A percentile compares a stretch with the other conserved stretches of the same genome.
These are phyloP conservation scores for Globisporangium nagaii DNA, from an alignment of 352 stramenopile genomes.

Conservation along the genomic window DNA sequence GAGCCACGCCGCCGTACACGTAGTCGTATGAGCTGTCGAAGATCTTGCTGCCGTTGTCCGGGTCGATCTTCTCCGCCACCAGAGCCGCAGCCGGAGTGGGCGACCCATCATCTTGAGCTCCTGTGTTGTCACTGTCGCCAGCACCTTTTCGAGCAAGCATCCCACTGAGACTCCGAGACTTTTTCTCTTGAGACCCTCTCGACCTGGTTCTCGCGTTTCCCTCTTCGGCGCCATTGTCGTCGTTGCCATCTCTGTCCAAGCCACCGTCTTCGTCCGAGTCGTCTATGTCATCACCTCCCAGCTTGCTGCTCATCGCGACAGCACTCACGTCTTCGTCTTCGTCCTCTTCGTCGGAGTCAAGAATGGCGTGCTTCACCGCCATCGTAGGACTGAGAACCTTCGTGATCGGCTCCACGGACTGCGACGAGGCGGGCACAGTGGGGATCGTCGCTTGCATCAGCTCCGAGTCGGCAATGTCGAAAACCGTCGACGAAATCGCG, in stretches of 20 bases:
- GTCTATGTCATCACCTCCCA: constrained; percentile 11
- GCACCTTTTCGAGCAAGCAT: background rate
- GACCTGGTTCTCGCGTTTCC: no score
- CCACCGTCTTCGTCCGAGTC: constrained; percentile 36
- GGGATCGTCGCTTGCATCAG: constrained; percentile 28
- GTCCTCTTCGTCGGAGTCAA: constrained; percentile 14
- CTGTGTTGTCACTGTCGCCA: background rate
- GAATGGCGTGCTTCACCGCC: background rate
- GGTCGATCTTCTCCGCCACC: constrained; percentile 12
- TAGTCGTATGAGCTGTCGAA: constrained; percentile 49
- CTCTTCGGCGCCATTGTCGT: background rate
- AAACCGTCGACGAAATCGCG: constrained; percentile 25
- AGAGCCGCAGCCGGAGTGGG: background rate
- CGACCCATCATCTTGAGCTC: constrained; percentile 5
- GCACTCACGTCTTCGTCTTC: constrained; percentile 18
- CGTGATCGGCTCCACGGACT: background rate
- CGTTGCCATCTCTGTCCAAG: constrained; percentile 13
- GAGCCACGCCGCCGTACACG: constrained; percentile 48
- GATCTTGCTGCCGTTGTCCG: constrained; percentile 14
- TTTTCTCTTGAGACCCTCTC: background rate
- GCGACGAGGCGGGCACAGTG: background rate
- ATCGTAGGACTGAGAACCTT: background rate
- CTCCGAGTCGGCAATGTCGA: constrained; percentile 53
- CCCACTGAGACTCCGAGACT: background rate
- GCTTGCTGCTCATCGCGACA: background rate